phyloP scores from a whole-genome alignment of 148 eudicot species.

The Cornus florida region DNA sequence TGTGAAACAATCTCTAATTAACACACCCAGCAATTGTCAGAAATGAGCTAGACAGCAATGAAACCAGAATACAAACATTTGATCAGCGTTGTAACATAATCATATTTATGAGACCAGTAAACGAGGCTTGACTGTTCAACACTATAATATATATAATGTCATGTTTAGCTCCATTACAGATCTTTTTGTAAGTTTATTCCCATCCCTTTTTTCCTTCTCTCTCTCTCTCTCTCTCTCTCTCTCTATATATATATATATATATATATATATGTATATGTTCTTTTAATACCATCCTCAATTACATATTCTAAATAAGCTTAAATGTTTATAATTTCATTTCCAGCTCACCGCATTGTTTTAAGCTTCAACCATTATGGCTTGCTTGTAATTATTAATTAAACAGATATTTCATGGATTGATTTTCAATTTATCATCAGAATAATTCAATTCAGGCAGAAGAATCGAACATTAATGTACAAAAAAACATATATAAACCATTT shows the following conservation, averaged over 20 bases:
- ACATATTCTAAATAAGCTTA: not conserved
- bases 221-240: no score
- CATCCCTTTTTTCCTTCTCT: not conserved
- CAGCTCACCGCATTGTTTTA: not conserved
- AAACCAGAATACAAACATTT: not conserved
- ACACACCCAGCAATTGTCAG: not conserved
- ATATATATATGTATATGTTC: no score
- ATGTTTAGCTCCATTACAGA: not conserved
- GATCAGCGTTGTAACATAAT: no score
- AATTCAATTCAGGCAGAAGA: not conserved
- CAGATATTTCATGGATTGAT: not conserved
- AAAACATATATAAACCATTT: not conserved
- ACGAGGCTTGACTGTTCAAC: not conserved
- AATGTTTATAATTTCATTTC: not conserved
- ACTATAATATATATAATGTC: not conserved
- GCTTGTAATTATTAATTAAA: not conserved
- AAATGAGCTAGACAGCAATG: not conserved
- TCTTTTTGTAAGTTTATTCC: not conserved
- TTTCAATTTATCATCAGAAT: not conserved
- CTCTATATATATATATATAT: no score
- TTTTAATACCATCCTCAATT: not conserved
- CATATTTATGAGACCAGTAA: not conserved
- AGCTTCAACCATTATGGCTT: not conserved
- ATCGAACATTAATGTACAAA: not conserved
- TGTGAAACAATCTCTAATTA: not conserved